Evolutionary conservation across 164 flowering plant species (phyloP).

Genomic region (Aristolochia fimbriata): DNA sequence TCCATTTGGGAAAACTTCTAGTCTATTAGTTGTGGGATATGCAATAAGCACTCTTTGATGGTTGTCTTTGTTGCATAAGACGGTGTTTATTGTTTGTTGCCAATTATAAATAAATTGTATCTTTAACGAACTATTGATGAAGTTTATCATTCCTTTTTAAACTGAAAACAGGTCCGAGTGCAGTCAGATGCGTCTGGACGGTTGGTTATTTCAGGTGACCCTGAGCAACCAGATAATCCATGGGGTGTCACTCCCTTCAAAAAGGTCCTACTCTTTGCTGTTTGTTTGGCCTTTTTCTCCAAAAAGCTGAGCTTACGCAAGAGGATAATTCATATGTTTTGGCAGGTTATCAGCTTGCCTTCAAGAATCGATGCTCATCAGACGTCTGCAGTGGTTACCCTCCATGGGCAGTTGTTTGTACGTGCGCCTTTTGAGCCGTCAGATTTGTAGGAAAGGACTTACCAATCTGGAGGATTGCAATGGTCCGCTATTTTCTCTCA

Average conservation of each 20-base stretch:
- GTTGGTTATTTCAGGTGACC: constrained; percentile 79
- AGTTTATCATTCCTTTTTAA: too few relatives aligned
- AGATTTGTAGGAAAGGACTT: constrained; percentile 19
- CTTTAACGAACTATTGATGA: too few relatives aligned
- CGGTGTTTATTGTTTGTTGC: too few relatives aligned
- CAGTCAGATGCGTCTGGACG: constrained; percentile 96
- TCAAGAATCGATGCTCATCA: constrained; percentile 92
- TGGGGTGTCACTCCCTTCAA: constrained; percentile 94
- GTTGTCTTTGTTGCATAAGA: too few relatives aligned
- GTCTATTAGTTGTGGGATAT: too few relatives aligned
- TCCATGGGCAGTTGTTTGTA: constrained; percentile 90
- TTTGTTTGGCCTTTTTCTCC: background rate
- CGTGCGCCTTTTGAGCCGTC: constrained; percentile 84
- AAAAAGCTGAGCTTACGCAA: background rate
- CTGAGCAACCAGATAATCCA: constrained; percentile 80
- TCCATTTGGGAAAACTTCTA: too few relatives aligned
- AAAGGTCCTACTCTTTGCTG: constrained; percentile 37
- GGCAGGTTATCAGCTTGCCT: constrained; percentile 74
- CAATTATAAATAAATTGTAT: too few relatives aligned
- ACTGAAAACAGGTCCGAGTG: constrained; percentile 55
- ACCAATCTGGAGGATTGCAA: background rate
- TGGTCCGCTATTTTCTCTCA: too few relatives aligned
- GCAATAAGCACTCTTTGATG: too few relatives aligned
- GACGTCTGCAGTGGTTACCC: constrained; percentile 90
- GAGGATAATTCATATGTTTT: background rate